These are phyloP conservation scores for Xerocomus amazonicus DNA, from an alignment of 1,284 basidiomycete genomes.

Conservation along the genomic window DNA sequence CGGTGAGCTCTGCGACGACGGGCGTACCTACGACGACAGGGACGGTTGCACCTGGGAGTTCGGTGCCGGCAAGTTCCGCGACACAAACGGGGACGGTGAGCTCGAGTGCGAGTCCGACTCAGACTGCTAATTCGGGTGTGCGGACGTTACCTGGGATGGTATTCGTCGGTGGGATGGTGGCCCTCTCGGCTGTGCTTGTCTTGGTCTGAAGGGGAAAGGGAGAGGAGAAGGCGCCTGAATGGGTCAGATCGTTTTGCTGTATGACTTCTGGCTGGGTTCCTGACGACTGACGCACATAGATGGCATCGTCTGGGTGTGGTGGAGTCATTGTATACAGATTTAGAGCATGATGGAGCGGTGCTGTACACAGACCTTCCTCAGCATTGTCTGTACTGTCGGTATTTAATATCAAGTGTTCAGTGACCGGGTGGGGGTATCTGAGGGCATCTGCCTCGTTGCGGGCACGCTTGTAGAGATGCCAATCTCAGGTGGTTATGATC, in stretches of 20 bases:
- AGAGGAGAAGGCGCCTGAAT: neutral
- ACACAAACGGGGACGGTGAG: neutral
- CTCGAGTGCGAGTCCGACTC: neutral
- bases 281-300: slow-evolving; percentile 20
- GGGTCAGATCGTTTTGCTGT: neutral
- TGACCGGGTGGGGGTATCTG: no score
- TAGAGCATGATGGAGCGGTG: no score
- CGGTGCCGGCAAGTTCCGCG: neutral
- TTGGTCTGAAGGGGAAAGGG: neutral
- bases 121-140: slow-evolving; percentile 1
- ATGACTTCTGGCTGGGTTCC: slow-evolving; percentile 9
- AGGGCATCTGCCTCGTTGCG: slow-evolving; percentile 23
- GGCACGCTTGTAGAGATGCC: slow-evolving; percentile 28
- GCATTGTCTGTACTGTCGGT: neutral
- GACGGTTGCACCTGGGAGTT: neutral
- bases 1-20: neutral
- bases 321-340: neutral
- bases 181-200: neutral
- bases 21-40: neutral
- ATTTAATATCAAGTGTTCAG: neutral
- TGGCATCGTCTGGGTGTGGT: slow-evolving; percentile 6
- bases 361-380: no score
- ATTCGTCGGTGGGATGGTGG: slow-evolving; percentile 1
- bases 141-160: neutral
- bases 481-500: slow-evolving; percentile 30